Conservation (phyloP, 148 eudicot genomes). For the Chenopodium berlandieri region DNA sequence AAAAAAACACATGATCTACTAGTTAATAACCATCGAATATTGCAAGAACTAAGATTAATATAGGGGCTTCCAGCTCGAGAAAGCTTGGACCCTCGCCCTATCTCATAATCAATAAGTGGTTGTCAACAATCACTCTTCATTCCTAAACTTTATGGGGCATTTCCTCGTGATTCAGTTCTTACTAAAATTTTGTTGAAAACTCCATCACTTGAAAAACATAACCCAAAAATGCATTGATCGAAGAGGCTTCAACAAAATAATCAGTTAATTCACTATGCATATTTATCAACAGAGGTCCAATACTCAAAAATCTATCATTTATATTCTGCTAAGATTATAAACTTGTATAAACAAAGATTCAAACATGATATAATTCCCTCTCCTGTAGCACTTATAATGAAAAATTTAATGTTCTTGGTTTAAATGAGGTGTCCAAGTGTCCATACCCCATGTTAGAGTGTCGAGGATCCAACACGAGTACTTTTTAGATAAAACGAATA, state of each 20-base stretch:
- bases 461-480: too few relatives aligned
- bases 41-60: background rate
- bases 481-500: too few relatives aligned
- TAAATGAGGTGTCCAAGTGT: too few relatives aligned
- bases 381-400: too few relatives aligned
- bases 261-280: background rate
- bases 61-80: background rate
- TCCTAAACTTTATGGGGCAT: background rate
- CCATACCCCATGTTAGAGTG: too few relatives aligned
- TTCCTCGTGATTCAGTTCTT: background rate
- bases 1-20: background rate
- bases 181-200: background rate
- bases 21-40: too few relatives aligned
- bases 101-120: background rate
- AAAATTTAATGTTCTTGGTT: too few relatives aligned
- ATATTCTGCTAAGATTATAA: too few relatives aligned
- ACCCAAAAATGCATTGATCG: background rate
- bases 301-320: background rate
- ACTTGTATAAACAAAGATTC: background rate
- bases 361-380: background rate
- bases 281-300: background rate
- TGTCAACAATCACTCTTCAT: background rate
- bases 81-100: background rate
- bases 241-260: background rate
- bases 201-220: background rate